phyloP scores from a whole-genome alignment of 768 basidiomycete genomes.

The Lyophyllum decastes region DNA sequence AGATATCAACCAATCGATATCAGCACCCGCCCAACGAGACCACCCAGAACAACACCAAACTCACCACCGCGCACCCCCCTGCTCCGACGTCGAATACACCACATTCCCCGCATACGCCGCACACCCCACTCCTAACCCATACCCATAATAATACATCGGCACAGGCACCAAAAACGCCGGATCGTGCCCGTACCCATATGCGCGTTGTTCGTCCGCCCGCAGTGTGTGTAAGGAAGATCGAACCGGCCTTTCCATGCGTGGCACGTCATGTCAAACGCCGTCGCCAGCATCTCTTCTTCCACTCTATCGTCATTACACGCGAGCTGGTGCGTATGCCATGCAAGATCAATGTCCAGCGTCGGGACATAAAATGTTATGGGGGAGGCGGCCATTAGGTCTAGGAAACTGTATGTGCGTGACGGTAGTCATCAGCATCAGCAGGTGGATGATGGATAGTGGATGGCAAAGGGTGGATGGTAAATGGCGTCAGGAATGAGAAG shows the following conservation, averaged over 20 bases:
- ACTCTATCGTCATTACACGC: conserved; percentile 49
- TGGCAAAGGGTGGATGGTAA: no score
- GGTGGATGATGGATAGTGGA: no score
- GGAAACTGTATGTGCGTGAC: conserved; percentile 35
- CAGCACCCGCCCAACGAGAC: background rate
- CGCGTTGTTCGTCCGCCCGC: conserved; percentile 35
- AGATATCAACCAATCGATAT: background rate
- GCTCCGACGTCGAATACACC: conserved; percentile 11
- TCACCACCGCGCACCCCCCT: conserved; percentile 28
- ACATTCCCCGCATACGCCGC: conserved; percentile 7
- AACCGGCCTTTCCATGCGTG: conserved; percentile 40
- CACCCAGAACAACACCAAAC: conserved; percentile 2
- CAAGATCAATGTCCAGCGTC: conserved; percentile 72
- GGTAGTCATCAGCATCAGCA: no score
- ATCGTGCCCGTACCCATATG: conserved; percentile 17
- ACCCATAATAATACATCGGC: conserved; percentile 22
- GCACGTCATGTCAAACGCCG: conserved; percentile 45
- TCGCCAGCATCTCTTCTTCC: conserved; percentile 43
- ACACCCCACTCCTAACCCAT: background rate
- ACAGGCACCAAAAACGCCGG: conserved; percentile 41
- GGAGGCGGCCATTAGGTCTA: conserved; percentile 52
- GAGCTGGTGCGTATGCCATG: conserved; percentile 77
- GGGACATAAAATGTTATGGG: conserved; percentile 51
- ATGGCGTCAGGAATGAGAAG: no score
- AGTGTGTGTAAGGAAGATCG: conserved; percentile 51